Conservation (phyloP, 192 early-diverging fungal genomes). For the Glomus cerebriforme region DNA sequence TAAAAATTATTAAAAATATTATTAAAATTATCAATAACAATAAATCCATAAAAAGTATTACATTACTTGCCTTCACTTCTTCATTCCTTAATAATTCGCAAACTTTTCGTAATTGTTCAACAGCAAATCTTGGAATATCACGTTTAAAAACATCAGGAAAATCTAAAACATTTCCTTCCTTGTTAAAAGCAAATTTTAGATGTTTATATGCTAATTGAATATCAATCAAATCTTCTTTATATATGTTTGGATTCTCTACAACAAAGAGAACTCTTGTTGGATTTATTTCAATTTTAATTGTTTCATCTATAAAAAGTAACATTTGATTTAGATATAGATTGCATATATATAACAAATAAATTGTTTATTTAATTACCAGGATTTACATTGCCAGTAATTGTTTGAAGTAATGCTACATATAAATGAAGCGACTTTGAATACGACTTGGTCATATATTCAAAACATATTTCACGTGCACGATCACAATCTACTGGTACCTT, state of each 20-base stretch:
- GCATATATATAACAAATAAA: background rate
- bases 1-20: background rate
- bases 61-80: background rate
- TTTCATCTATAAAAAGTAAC: background rate
- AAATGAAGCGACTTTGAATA: slow-evolving; percentile 11
- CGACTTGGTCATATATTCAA: background rate
- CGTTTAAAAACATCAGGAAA: background rate
- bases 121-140: background rate
- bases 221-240: slow-evolving; percentile 27
- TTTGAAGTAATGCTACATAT: slow-evolving; percentile 11
- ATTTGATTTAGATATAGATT: background rate
- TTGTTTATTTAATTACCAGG: background rate
- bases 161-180: background rate
- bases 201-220: slow-evolving; percentile 17
- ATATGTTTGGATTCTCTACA: slow-evolving; percentile 29
- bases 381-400: background rate
- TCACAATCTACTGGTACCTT: slow-evolving; percentile 13
- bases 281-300: background rate
- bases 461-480: slow-evolving; percentile 19
- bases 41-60: background rate
- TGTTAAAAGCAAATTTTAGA: background rate
- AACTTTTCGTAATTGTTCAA: background rate
- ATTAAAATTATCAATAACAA: background rate
- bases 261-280: slow-evolving; percentile 12
- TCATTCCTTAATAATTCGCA: background rate